phyloP scores from a whole-genome alignment of 345 rosid species.

The Eucalyptus marginata region DNA sequence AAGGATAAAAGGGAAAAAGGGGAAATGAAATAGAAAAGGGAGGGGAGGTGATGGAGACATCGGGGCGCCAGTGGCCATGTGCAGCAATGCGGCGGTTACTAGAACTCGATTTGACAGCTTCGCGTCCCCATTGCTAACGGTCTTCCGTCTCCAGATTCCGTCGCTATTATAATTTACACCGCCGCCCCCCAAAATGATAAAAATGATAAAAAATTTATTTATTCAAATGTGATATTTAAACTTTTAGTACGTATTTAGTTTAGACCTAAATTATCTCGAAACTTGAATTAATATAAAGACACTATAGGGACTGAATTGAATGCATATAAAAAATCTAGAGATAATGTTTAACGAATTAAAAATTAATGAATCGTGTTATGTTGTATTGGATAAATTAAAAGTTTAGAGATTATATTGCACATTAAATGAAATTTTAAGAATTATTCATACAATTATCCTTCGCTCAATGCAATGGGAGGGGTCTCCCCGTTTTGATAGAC shows the following conservation, averaged over 20 bases:
- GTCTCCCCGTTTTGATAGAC: too few species aligned
- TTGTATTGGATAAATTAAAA: accelerated
- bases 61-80: conserved; percentile 17
- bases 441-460: too few species aligned
- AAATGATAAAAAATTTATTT: too few species aligned
- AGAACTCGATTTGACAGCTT: background rate
- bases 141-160: background rate
- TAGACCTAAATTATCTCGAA: accelerated
- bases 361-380: too few species aligned
- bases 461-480: background rate
- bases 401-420: accelerated
- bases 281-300: too few species aligned
- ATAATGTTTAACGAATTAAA: too few species aligned
- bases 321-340: too few species aligned
- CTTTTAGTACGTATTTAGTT: too few species aligned
- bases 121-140: background rate
- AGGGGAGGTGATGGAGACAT: background rate
- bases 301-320: too few species aligned
- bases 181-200: background rate
- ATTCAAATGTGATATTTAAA: too few species aligned
- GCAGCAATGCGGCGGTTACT: conserved; percentile 19
- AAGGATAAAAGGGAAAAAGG: background rate
- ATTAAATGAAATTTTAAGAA: too few species aligned
- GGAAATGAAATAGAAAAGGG: background rate
- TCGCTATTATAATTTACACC: background rate